These are phyloP conservation scores for Zygoascus sp. DNA, from an alignment of 1,139 yeast species.

Conservation along the genomic window DNA sequence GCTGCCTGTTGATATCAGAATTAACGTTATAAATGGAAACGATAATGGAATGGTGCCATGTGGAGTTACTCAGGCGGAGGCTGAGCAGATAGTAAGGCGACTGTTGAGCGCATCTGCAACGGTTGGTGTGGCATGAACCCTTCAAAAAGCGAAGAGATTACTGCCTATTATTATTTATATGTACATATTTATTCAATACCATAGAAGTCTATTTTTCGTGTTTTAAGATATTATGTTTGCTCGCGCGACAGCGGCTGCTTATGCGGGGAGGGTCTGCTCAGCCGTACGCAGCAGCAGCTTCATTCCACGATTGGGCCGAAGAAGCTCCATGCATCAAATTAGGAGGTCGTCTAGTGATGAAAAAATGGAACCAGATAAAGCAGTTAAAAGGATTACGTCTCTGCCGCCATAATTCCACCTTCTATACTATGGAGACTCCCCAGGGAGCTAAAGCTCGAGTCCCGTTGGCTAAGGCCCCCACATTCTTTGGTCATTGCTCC, in stretches of 20 bases:
- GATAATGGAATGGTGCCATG: background rate
- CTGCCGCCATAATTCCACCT: slow-evolving; percentile 6
- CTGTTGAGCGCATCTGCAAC: background rate
- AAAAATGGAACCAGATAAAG: background rate
- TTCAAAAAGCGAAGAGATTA: background rate
- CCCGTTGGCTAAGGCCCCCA: slow-evolving; percentile 62
- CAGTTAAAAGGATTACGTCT: background rate
- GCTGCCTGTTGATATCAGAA: background rate
- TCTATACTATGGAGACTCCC: background rate
- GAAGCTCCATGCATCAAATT: background rate
- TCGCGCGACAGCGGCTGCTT: no score
- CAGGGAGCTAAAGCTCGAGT: slow-evolving; percentile 36
- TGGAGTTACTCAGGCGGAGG: background rate
- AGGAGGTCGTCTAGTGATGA: background rate
- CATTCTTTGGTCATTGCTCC: slow-evolving; percentile 74
- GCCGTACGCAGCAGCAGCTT: background rate
- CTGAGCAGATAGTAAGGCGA: background rate
- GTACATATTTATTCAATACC: background rate
- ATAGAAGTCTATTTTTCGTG: no score
- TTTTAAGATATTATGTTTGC: no score
- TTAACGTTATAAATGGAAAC: background rate
- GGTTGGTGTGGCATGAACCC: background rate
- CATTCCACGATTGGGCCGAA: background rate
- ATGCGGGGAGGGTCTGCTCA: background rate
- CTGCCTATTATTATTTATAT: background rate